Evolutionary conservation across 176 grass and related monocot species (phyloP), one percentile per base, ranked within the genome.

Genomic region (Metroxylon sagu): DNA sequence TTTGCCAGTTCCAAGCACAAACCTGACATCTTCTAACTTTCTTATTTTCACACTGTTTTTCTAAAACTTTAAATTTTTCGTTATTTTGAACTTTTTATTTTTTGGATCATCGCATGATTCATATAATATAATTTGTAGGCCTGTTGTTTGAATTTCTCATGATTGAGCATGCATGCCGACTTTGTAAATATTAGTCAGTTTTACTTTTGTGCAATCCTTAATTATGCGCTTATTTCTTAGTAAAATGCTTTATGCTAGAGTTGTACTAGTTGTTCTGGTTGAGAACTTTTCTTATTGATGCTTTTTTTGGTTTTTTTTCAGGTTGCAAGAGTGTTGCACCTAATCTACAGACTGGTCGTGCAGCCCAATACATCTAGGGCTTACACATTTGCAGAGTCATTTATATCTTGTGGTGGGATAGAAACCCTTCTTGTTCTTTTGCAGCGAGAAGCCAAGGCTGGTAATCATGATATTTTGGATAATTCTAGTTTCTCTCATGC

Each of bases 361-460:
- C 92, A 97, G 55, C 92, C 92, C 51, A 97, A 97, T 49, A 67
- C 85, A 54, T 85, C 83, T 65, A 83, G 83, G 57, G 92, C 84
- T 70, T 76, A 82, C 75, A 82, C 87, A 62, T 97, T 97, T 91
- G 72, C 87, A 69, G 78, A 97, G 28, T 80, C 87, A 49, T 97
- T 97, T 62, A 83, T 97, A 60, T 88, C 87, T 64, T 71, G 55
- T 67, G 87, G 92, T 21, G 92, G 92, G 25, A 53, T 97, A 55
- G 92, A 97, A 71, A 79, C 87, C 74, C 81, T 97, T 76, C 92
- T 97, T 4, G 84, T 91, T 88, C 81, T 97, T 70, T 79, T 97
- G 60, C 92, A 97, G 66, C 29, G 70, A 4, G 92, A 97, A 74
- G 84, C 84, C 64, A 97, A 91, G 76, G 28, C 75, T 75, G 92